Evolutionary conservation across 2,329 filamentous ascomycete species (phyloP).

Genomic region (Colletotrichum paranaense): DNA sequence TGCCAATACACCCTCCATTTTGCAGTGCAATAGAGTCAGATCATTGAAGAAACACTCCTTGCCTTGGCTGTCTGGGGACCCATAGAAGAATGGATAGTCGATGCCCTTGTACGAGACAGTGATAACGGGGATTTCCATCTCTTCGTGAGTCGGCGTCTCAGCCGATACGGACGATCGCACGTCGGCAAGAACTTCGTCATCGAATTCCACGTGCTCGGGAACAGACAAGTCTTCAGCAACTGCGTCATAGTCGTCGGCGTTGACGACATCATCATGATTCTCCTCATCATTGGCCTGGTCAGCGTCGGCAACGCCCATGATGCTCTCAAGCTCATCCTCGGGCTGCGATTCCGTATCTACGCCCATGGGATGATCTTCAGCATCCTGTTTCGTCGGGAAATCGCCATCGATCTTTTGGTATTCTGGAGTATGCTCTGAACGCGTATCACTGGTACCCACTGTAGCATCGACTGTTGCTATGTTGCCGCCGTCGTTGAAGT

Average conservation of each 20-base stretch:
- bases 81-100: slow-evolving; percentile 54
- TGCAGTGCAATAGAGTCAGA: slow-evolving; percentile 52
- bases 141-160: slow-evolving; percentile 28
- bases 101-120: slow-evolving; percentile 57
- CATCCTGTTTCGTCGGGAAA: slow-evolving; percentile 4
- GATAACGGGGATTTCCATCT: slow-evolving; percentile 47
- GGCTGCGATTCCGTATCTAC: neutral
- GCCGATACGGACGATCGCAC: slow-evolving; percentile 28
- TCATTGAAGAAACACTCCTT: slow-evolving; percentile 59
- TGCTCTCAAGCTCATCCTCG: neutral
- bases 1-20: slow-evolving; percentile 56
- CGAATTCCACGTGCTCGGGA: slow-evolving; percentile 25
- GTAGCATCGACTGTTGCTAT: slow-evolving; percentile 43
- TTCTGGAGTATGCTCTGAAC: neutral
- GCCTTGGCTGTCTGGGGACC: slow-evolving; percentile 40
- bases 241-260: slow-evolving; percentile 29
- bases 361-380: slow-evolving; percentile 1
- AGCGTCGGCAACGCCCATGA: neutral
- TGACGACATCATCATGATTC: neutral
- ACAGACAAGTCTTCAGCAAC: slow-evolving; percentile 9
- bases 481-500: slow-evolving; percentile 50
- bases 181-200: slow-evolving; percentile 23
- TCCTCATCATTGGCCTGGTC: neutral
- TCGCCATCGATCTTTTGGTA: slow-evolving; percentile 20
- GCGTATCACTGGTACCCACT: slow-evolving; percentile 3